phyloP scores from a whole-genome alignment of 2,329 filamentous ascomycete species.

The Colletotrichum liaoningense region DNA sequence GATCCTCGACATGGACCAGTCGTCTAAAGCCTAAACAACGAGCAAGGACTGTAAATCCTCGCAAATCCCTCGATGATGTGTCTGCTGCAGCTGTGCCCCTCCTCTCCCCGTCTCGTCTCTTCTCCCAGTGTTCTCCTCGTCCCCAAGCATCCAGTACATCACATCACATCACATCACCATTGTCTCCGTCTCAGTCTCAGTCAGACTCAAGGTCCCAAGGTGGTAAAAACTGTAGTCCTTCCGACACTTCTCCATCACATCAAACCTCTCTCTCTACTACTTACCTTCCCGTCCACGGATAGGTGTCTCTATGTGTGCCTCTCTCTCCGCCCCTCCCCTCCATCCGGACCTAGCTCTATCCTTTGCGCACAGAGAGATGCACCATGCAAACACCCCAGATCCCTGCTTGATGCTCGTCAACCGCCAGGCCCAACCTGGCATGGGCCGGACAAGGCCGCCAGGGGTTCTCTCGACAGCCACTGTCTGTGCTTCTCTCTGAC shows the following conservation, averaged over 20 bases:
- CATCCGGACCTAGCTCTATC: constrained; percentile 9
- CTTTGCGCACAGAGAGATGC: not conserved
- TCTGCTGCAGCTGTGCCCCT: not conserved
- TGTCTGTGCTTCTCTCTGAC: constrained; percentile 34
- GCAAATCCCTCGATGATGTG: not conserved
- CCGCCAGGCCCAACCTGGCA: constrained; percentile 33
- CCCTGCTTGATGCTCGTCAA: constrained; percentile 33
- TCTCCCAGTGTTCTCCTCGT: not conserved
- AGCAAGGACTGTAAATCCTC: not conserved
- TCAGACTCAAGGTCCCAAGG: not conserved
- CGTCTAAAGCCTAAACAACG: constrained; percentile 25
- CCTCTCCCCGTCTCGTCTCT: not conserved
- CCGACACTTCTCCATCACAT: not conserved
- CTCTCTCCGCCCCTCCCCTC: not conserved
- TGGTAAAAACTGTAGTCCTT: not conserved
- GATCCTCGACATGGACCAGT: constrained; percentile 26
- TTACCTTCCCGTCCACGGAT: not conserved
- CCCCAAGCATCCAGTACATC: not conserved
- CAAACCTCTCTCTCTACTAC: not conserved
- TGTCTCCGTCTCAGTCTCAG: not conserved
- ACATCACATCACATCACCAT: not conserved
- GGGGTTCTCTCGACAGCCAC: constrained; percentile 33
- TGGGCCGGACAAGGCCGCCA: constrained; percentile 30
- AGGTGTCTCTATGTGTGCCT: not conserved
- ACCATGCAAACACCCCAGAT: constrained; percentile 12